Evolutionary conservation across 2,329 filamentous ascomycete species (phyloP), one percentile per base, ranked within the genome.

Genomic region (Aaosphaeria arxii): DNA sequence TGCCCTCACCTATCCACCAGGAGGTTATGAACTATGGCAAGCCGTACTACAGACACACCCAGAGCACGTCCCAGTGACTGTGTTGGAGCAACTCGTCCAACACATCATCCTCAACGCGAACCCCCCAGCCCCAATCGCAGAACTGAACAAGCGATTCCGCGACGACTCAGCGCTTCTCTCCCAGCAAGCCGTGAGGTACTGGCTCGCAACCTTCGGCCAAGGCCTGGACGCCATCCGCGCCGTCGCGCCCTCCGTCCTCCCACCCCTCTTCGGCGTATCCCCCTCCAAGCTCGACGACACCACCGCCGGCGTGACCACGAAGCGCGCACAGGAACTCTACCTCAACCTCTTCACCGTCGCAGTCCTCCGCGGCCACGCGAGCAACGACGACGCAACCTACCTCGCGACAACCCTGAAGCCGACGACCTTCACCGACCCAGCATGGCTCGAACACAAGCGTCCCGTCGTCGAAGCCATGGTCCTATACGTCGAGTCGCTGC

Each of bases 41-140:
- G 5, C 30, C 4, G 30, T 58, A 5, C 40, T 66, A 1, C 17
- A 35, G 7, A 24, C 33, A 5, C 7, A 42, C 1, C 29, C 35
- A 3, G 2, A 36, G 4, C 33, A 48, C 36, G 40, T 66, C 3
- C 63, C 66, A 1, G 33, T 50, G 1, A 50, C 35, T 1, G 28
- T 65, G 1, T 35, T 69, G 1, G 57, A 67, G 28, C 48, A 65
- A 1, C 62, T 60, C 42, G 39, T 58, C 5, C 31, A 53, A 1
- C 59, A 57, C 30, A 40, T 55, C 9, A 46, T 45, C 3, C 61
- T 62, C 41, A 56, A 52, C 45, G 57, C 64, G 42, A 39, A 50
- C 5, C 63, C 64, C 3, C 52, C 62, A 2, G 29, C 44, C 3
- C 28, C 53, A 4, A 52, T 68, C n/a, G 32, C 36, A 17, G 44